phyloP scores from a whole-genome alignment of 176 grass and related monocot species.

The Areca catechu region DNA sequence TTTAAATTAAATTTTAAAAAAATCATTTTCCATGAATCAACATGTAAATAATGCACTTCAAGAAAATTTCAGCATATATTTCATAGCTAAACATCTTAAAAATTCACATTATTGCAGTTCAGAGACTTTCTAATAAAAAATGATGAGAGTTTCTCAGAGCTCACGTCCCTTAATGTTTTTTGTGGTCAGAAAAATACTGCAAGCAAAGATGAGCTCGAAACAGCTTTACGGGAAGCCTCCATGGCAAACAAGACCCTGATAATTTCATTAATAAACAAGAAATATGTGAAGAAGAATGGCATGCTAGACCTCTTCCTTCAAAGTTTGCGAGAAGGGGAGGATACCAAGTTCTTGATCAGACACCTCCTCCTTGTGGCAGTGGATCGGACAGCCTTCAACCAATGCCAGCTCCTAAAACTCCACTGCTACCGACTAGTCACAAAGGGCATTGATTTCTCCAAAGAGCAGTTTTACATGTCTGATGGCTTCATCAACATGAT shows the following conservation, averaged over 20 bases:
- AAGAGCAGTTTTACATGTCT: not conserved
- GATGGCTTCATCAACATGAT: not conserved
- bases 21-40: not conserved
- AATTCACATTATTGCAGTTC: no score
- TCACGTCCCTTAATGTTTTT: no score
- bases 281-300: not conserved
- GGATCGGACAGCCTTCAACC: not conserved
- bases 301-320: not conserved
- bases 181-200: no score
- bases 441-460: not conserved
- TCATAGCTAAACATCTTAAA: no score
- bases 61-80: no score
- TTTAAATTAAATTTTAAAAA: not conserved
- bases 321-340: not conserved
- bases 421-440: not conserved
- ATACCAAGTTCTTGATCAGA: not conserved
- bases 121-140: no score
- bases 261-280: not conserved
- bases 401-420: not conserved
- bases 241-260: conserved; percentile 8
- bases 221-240: not conserved
- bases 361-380: not conserved
- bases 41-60: no score
- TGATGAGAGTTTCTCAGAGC: no score
- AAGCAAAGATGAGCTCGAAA: not conserved